These are phyloP conservation scores for Termitomyces eurrhizus DNA, from an alignment of 768 basidiomycete species.

Conservation along the genomic window DNA sequence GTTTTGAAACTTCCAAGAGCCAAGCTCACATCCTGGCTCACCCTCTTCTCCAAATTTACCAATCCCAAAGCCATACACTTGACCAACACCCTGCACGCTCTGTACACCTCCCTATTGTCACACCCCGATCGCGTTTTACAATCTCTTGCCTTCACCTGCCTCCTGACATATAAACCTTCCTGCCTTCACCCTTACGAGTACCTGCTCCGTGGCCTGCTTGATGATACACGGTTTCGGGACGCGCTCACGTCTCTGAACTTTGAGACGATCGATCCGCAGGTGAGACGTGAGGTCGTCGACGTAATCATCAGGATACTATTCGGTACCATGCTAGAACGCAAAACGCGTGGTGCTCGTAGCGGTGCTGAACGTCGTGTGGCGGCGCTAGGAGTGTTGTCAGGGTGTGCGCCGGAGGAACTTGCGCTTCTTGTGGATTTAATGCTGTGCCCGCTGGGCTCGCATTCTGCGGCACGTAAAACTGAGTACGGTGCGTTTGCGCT, in stretches of 20 bases:
- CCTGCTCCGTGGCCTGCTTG: conserved; percentile 66
- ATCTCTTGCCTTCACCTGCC: conserved; percentile 66
- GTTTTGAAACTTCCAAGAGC: conserved; percentile 46
- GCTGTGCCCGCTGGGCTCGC: conserved; percentile 62
- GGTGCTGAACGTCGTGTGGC: conserved; percentile 72
- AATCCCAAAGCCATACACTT: conserved; percentile 89
- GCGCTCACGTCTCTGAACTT: conserved; percentile 73
- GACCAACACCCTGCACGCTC: conserved; percentile 54
- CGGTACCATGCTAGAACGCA: conserved; percentile 82
- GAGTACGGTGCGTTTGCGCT: conserved; percentile 23
- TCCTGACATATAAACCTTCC: conserved; percentile 78
- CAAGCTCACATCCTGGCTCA: conserved; percentile 74
- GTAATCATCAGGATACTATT: conserved; percentile 75
- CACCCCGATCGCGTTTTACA: conserved; percentile 84
- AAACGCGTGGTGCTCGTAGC: conserved; percentile 48
- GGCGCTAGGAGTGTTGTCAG: conserved; percentile 65
- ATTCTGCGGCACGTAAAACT: conserved; percentile 23
- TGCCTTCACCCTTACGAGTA: conserved; percentile 54
- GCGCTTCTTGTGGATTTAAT: conserved; percentile 80
- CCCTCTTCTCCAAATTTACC: conserved; percentile 81
- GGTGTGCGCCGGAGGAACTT: conserved; percentile 73
- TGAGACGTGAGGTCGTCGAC: conserved; percentile 65
- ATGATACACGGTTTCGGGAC: conserved; percentile 88
- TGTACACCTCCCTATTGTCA: conserved; percentile 76
- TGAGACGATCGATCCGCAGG: conserved; percentile 43